These are phyloP conservation scores for Rhizophlyctis rosea DNA, from an alignment of 192 early-diverging fungal species.

Conservation along the genomic window DNA sequence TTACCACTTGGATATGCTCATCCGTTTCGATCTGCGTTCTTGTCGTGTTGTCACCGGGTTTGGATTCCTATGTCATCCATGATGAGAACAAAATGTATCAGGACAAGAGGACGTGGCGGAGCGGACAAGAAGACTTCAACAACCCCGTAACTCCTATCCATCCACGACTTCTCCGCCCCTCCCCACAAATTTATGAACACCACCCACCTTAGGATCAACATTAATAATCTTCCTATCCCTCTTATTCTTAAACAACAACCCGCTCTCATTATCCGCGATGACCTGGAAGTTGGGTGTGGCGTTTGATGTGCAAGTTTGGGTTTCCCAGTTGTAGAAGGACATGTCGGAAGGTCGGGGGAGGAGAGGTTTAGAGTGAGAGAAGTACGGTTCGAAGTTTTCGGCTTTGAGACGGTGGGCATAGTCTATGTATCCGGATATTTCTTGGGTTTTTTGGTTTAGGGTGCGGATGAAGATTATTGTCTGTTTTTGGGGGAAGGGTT, in stretches of 20 bases:
- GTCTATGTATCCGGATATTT: constrained; percentile 62
- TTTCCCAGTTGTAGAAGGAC: constrained; percentile 70
- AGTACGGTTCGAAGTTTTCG: constrained; percentile 64
- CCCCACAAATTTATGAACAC: not conserved
- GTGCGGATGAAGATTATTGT: constrained; percentile 60
- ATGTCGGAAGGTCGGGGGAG: constrained; percentile 55
- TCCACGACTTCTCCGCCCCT: not conserved
- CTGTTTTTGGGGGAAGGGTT: constrained; percentile 18
- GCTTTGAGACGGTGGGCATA: constrained; percentile 61
- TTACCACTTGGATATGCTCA: constrained; percentile 64
- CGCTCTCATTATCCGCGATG: constrained; percentile 64
- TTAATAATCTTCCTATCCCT: constrained; percentile 65
- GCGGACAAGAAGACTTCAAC: too few relatives aligned
- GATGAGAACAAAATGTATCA: not conserved
- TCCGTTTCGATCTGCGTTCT: constrained; percentile 44
- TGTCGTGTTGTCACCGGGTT: constrained; percentile 62
- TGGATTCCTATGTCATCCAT: constrained; percentile 34
- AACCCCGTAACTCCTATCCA: not conserved
- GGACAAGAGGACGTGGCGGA: not conserved
- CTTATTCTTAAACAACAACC: constrained; percentile 65
- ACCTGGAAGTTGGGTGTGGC: constrained; percentile 66
- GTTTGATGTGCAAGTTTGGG: constrained; percentile 61
- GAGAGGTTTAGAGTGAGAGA: constrained; percentile 36
- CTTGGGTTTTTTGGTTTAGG: constrained; percentile 50
- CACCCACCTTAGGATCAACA: constrained; percentile 55